phyloP scores from a whole-genome alignment of 2,329 filamentous ascomycete species.

The Neonectria hederae region DNA sequence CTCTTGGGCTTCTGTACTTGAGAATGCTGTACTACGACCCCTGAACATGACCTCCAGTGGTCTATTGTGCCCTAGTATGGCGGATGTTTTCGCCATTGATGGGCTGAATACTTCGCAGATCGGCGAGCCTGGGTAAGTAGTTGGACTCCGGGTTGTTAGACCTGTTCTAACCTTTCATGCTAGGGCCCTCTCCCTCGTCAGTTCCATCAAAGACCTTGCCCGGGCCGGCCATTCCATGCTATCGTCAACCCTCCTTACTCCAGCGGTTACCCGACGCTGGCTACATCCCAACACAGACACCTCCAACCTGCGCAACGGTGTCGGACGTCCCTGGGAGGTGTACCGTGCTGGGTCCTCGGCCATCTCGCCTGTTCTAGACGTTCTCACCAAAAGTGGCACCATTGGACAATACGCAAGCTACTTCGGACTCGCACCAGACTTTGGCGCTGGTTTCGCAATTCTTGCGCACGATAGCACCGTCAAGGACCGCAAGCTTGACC shows the following conservation, averaged over 20 bases:
- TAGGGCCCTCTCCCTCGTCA: slow-evolving; percentile 34
- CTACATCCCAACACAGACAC: slow-evolving; percentile 42
- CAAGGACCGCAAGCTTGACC: slow-evolving; percentile 38
- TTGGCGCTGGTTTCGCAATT: slow-evolving; percentile 45
- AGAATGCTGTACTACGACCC: slow-evolving; percentile 3
- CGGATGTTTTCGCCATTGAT: slow-evolving; percentile 19
- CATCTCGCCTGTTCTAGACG: slow-evolving; percentile 39
- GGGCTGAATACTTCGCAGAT: slow-evolving; percentile 17
- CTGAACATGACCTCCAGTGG: slow-evolving; percentile 26
- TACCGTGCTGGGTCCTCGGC: slow-evolving; percentile 39
- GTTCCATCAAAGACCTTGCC: slow-evolving; percentile 32
- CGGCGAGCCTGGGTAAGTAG: slow-evolving; percentile 31
- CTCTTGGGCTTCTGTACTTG: slow-evolving; percentile 13
- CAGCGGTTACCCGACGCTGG: slow-evolving; percentile 44
- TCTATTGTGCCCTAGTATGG: not conserved
- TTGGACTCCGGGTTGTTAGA: fast-evolving
- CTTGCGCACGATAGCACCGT: slow-evolving; percentile 45
- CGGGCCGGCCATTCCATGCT: slow-evolving; percentile 32
- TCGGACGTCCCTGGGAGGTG: slow-evolving; percentile 47
- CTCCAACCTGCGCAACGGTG: slow-evolving; percentile 48
- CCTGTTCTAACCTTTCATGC: fast-evolving
- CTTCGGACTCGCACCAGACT: slow-evolving; percentile 30
- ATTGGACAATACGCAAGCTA: slow-evolving; percentile 44
- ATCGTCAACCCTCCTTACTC: slow-evolving; percentile 33
- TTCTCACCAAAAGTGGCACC: slow-evolving; percentile 41